Evolutionary conservation across 2,329 filamentous ascomycete species (phyloP), one percentile per base, ranked within the genome.

Genomic region (Stachybotrys chlorohalonatus): DNA sequence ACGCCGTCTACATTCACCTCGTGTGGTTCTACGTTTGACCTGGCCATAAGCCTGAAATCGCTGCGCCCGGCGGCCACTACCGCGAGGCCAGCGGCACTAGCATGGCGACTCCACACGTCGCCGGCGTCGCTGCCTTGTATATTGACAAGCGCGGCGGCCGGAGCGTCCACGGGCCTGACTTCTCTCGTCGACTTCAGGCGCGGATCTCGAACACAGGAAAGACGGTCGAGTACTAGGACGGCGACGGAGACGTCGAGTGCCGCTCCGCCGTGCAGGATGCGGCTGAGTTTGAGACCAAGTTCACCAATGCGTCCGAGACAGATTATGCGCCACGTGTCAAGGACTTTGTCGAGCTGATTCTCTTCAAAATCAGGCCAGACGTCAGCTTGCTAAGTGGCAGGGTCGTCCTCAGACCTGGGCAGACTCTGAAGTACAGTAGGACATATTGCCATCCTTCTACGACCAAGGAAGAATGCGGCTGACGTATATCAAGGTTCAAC

Each of bases 71-170:
- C 47, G 57, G 52, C 4, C 42, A 24, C 8, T 66, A 66, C 53
- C 67, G 67, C 4, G 67, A 77, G 7, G 64, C 73, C 36, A 73
- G 69, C 52, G 77, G 77, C 48, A 79, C 77, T 0, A 76, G 73
- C 2, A 79, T 79, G 76, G 71, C 75, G 4, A 70, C 69, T 49
- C 75, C 75, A 1, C 75, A 75, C 54, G 66, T 76, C 5, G 74
- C 75, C 31, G 75, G 74, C 31, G 64, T 72, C 31, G 69, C 70
- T 2, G 70, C 70, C 16, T 62, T 73, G 15, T 72, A 68, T 48
- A 65, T 72, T 52, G 57, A 64, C 8, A 62, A 60, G 11, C 57
- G 64, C 45, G 70, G 70, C 11, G 68, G 70, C 3, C 67, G 66
- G 8, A 55, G 55, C 5, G 56, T 60, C 3, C 63, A 71, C 49